Evolutionary conservation across 1,139 yeast genomes (phyloP).

Genomic region (Kodamaea arcana): DNA sequence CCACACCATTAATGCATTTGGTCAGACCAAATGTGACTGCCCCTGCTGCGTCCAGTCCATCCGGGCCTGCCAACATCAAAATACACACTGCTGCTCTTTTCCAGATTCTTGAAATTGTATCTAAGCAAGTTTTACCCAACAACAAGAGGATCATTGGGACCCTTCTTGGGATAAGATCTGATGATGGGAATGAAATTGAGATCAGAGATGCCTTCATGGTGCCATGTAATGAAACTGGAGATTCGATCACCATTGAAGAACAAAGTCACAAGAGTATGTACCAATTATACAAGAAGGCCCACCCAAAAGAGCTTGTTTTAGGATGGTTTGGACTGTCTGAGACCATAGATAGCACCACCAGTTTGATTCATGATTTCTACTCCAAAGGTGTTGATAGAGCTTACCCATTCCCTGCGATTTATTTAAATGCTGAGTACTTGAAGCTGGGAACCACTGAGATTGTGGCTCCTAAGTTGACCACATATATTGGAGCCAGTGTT

Average conservation of each 20-base stretch:
- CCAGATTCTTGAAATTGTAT: constrained; percentile 54
- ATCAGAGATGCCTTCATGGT: constrained; percentile 77
- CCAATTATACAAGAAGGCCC: constrained; percentile 72
- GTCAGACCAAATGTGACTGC: constrained; percentile 59
- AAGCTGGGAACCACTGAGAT: constrained; percentile 27
- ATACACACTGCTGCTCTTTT: constrained; percentile 71
- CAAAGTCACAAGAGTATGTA: constrained; percentile 68
- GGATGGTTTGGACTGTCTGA: constrained; percentile 83
- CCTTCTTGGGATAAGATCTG: constrained; percentile 75
- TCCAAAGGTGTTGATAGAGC: constrained; percentile 67
- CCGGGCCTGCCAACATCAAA: constrained; percentile 47
- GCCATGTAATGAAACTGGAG: constrained; percentile 76
- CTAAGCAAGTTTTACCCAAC: constrained; percentile 40
- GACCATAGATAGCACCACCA: constrained; percentile 68
- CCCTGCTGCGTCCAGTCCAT: constrained; percentile 47
- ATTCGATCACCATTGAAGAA: constrained; percentile 70
- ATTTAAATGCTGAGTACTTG: constrained; percentile 54
- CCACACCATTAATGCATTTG: constrained; percentile 45
- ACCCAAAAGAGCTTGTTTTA: constrained; percentile 73
- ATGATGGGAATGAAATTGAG: constrained; percentile 78
- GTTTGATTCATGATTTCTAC: constrained; percentile 83
- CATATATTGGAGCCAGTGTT: constrained; percentile 75
- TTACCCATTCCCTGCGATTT: constrained; percentile 74
- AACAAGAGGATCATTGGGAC: constrained; percentile 76
- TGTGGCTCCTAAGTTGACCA: constrained; percentile 46